A percentile compares a stretch with the other conserved stretches of the same genome.
phyloP scores from a whole-genome alignment of 2,329 filamentous ascomycete species.

The Grosmannia clavigera region DNA sequence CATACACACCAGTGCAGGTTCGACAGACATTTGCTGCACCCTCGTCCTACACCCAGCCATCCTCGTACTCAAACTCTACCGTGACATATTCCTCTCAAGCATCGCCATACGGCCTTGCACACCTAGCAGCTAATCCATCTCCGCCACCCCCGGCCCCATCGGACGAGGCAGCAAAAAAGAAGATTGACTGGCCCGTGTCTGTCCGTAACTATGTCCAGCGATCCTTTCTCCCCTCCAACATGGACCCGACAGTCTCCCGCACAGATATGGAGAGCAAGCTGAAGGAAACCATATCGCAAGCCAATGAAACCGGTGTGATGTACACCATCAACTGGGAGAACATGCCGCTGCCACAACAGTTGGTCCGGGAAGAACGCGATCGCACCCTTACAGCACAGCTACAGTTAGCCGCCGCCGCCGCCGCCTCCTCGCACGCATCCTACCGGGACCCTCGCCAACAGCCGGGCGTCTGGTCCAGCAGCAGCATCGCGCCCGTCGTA shows the following conservation, averaged over 20 bases:
- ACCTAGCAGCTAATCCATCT: conserved; percentile 12
- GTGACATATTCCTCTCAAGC: not conserved
- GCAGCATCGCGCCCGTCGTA: conserved; percentile 7
- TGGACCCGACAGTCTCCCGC: conserved; percentile 47
- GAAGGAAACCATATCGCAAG: conserved; percentile 72
- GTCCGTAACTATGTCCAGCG: conserved; percentile 82
- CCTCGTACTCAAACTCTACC: not conserved
- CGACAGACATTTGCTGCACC: conserved; percentile 22
- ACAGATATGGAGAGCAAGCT: conserved; percentile 73
- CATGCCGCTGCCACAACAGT: conserved; percentile 72
- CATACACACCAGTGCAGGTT: conserved; percentile 31
- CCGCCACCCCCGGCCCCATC: conserved; percentile 7
- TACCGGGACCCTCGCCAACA: not conserved
- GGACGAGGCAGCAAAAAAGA: conserved; percentile 26
- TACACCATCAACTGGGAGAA: conserved; percentile 69
- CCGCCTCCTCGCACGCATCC: not conserved
- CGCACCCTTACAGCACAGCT: conserved; percentile 8
- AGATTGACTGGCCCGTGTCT: conserved; percentile 68
- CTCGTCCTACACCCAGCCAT: conserved; percentile 16
- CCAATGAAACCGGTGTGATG: conserved; percentile 62
- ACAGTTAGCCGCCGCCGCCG: conserved; percentile 4
- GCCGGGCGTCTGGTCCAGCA: not conserved
- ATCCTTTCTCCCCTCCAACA: conserved; percentile 67
- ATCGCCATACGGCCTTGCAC: not conserved
- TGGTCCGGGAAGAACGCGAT: conserved; percentile 60